phyloP scores from a whole-genome alignment of 768 basidiomycete species.

The Termitomyces eurrhizus region DNA sequence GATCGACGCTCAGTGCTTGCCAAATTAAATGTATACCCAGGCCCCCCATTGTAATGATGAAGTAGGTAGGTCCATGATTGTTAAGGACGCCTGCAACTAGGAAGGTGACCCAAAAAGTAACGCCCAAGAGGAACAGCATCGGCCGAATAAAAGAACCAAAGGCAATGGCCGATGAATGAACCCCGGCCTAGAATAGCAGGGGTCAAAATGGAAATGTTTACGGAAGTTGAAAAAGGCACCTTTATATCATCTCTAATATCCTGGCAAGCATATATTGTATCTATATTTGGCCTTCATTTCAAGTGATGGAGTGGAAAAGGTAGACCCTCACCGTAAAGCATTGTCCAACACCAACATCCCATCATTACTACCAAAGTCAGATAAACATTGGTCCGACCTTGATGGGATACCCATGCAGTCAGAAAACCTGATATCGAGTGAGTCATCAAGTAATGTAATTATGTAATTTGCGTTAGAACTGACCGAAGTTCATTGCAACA shows the following conservation, averaged over 20 bases:
- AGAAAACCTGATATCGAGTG: neutral
- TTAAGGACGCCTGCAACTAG: neutral
- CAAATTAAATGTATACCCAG: neutral
- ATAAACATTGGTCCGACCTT: conserved; percentile 18
- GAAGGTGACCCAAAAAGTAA: neutral
- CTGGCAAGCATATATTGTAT: conserved; percentile 4
- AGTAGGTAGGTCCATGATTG: neutral
- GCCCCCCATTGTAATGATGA: neutral
- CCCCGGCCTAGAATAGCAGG: neutral
- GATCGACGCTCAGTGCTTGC: neutral
- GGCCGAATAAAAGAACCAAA: neutral
- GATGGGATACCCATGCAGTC: neutral
- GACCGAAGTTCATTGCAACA: conserved; percentile 50
- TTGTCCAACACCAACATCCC: conserved; percentile 45
- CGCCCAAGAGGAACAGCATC: neutral
- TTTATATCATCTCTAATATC: neutral
- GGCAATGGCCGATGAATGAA: neutral
- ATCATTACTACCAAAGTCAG: conserved; percentile 27
- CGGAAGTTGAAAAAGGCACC: neutral
- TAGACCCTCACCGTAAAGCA: conserved; percentile 34
- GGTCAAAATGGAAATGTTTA: no score
- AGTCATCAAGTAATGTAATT: conserved; percentile 38
- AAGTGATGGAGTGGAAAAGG: neutral
- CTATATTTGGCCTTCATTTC: neutral
- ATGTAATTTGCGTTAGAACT: conserved; percentile 19